These are phyloP conservation scores for Beauveria caledonica DNA, from an alignment of 2,329 filamentous ascomycete genomes.

Conservation along the genomic window DNA sequence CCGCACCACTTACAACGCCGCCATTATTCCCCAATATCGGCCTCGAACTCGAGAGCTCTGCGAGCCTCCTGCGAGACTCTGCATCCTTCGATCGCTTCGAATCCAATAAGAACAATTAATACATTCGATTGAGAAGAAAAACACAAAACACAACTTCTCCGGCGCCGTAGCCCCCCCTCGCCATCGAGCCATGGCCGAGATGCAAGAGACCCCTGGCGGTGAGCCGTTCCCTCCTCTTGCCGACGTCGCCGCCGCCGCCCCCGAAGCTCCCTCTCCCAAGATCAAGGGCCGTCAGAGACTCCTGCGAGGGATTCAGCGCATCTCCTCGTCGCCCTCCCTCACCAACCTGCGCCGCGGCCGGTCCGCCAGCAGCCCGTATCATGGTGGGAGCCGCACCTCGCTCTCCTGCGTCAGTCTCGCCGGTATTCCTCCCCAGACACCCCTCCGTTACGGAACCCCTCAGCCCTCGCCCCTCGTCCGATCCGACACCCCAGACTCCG, in stretches of 20 bases:
- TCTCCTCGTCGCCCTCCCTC: slow-evolving; percentile 72
- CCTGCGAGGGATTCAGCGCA: slow-evolving; percentile 67
- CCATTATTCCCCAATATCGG: background rate
- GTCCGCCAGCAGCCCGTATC: slow-evolving; percentile 61
- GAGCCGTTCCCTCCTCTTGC: slow-evolving; percentile 13
- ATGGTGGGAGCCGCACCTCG: slow-evolving; percentile 34
- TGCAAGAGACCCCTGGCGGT: slow-evolving; percentile 18
- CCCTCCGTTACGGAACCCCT: slow-evolving; percentile 24
- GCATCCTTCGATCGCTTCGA: background rate
- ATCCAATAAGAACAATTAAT: background rate
- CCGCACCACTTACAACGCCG: background rate
- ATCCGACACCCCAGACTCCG: slow-evolving; percentile 31
- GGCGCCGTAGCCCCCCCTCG: background rate
- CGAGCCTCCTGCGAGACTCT: background rate
- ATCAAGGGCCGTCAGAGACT: slow-evolving; percentile 62
- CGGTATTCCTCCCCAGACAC: slow-evolving; percentile 24
- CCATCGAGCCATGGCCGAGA: slow-evolving; percentile 13
- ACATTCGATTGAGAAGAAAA: background rate
- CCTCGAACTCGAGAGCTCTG: background rate
- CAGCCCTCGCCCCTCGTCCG: slow-evolving; percentile 34
- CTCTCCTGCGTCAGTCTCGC: slow-evolving; percentile 49
- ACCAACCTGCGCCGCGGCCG: slow-evolving; percentile 53
- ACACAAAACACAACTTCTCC: background rate
- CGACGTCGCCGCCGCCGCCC: slow-evolving; percentile 16
- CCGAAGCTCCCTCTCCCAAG: slow-evolving; percentile 32